Evolutionary conservation across 768 basidiomycete genomes (phyloP), one percentile per base, ranked within the genome.

Genomic region (Lentinula sp.): DNA sequence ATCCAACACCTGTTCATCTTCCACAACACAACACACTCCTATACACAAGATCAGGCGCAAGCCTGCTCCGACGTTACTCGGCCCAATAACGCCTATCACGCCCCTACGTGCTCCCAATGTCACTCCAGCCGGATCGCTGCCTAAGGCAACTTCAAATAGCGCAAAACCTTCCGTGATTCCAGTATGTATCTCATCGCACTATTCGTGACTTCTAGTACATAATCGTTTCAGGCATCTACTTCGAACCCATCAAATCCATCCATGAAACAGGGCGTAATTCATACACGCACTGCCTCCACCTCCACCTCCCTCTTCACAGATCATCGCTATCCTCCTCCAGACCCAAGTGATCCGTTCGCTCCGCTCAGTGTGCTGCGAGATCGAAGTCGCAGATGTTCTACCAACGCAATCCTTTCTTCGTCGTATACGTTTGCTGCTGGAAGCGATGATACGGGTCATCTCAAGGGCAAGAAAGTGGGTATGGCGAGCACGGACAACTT

Each of bases 271-370:
- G n/a, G 39, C 37, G 10, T 20, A 18, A 18, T 12, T 20, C 6
- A 39, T 28, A 15, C 55, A 43, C 55, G 9, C 7, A 41, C 41
- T 28, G 9, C 23, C 1, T 56, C 55, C n/a, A 56, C 12, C 4
- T 56, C 55, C 32, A 56, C 20, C 4, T 56, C 18, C 16, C 41
- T 32, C 41, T 28, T 28, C 20, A 56, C 28, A 43, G 41, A 56
- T 33, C 41, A 15, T 13, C 77, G 83, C 43, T 90, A 89, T 69
- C 88, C 88, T 4, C 71, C 76, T 1, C 86, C 87, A 35, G 88
- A 90, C 71, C 87, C 86, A 20, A 68, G 67, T 16, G 87, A 90
- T 69, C 88, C 88, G 1, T 89, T 89, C 64, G 87, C 85, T 5
- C 82, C 88, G 0, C 81, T 90, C 46, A 81, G 82, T 67, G 82